Base-by-base conservation (phyloP, 495 filamentous ascomycete species). In the Immersiella caudata region DNA sequence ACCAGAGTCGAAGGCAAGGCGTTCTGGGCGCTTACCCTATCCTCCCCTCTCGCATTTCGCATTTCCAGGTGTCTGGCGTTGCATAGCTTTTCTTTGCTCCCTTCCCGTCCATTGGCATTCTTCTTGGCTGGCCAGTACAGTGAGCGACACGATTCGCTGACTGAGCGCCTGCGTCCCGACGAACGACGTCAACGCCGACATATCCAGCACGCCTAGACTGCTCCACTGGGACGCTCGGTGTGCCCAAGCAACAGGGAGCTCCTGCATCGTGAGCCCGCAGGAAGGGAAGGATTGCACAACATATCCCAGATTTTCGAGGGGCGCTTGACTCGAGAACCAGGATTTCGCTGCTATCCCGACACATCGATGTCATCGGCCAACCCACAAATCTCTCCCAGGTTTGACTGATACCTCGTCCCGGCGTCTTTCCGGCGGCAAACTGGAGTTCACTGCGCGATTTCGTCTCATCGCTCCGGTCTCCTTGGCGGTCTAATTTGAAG, bases 371-470 rank as follows among this genome's bases (percentile, higher is more conserved):
- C 52, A 55, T n/a, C 25, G 52, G 52, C 52, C 25, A 6, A 22
- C 52, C 25, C 25, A 9, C 9, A 11, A 1, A 22, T 9, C 20
- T 55, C 8, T 22, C 16, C 52, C 2, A 14, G 52, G n/a, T n/a
- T 26, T 26, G 50, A 54, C 16, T 36, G 40, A 46, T 20, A 22
- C 1, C 25, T 63, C 21, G 26, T 21, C 29, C 24, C 54, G 51
- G 60, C 60, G 35, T 50, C 33, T 22, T 50, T 62, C 20, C 35
- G 60, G 60, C 33, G 20, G 16, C 26, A 26, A 55, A 55, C 52
- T 27, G 56, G 24, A 59, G 40, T 18, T 46, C 40, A 59, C 56
- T 59, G 56, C 56, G 56, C 56, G 56, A 59, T 62, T 62, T 49
- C 21, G 20, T 22, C n/a, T 33, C 33, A 62, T 33, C 36, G 29